Percentiles rank a stretch among this genome's conserved stretches.
Conservation (phyloP, 2,329 filamentous ascomycete genomes). For the Botrytis aclada region DNA sequence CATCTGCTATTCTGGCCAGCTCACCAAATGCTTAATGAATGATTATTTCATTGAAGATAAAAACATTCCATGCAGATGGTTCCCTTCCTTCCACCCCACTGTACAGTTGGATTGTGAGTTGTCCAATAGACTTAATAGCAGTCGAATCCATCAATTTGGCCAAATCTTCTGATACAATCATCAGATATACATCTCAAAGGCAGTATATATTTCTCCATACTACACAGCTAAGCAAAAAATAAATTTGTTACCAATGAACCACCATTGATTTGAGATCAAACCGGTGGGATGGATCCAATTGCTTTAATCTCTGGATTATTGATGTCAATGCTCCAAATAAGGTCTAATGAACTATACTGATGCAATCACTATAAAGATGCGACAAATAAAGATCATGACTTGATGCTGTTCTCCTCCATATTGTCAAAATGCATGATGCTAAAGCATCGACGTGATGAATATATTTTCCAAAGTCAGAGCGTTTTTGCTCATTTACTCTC, state of each 20-base stretch:
- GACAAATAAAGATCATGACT: constrained; percentile 27
- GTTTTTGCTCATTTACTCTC: constrained; percentile 46
- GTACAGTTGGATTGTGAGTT: constrained; percentile 34
- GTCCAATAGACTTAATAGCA: constrained; percentile 33
- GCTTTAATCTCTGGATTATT: constrained; percentile 25
- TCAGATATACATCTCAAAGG: constrained; percentile 32
- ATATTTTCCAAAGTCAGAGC: constrained; percentile 21
- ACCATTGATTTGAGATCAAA: constrained; percentile 21
- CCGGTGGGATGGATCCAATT: constrained; percentile 21
- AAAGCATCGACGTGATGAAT: constrained; percentile 34
- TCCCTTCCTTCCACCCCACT: constrained; percentile 37
- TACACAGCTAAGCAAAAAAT: constrained; percentile 33
- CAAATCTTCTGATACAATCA: constrained; percentile 31
- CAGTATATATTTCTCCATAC: constrained; percentile 23
- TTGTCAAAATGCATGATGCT: constrained; percentile 33
- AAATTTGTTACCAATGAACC: constrained; percentile 31
- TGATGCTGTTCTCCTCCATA: constrained; percentile 27
- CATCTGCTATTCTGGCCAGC: constrained; percentile 34
- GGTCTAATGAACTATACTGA: constrained; percentile 31
- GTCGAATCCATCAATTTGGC: constrained; percentile 28
- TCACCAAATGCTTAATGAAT: constrained; percentile 27
- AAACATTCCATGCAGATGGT: constrained; percentile 32
- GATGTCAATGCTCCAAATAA: constrained; percentile 30
- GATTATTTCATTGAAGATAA: constrained; percentile 26
- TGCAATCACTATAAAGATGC: constrained; percentile 35